phyloP scores from a whole-genome alignment of 176 grass and related monocot genomes.

The Lolium multiflorum region DNA sequence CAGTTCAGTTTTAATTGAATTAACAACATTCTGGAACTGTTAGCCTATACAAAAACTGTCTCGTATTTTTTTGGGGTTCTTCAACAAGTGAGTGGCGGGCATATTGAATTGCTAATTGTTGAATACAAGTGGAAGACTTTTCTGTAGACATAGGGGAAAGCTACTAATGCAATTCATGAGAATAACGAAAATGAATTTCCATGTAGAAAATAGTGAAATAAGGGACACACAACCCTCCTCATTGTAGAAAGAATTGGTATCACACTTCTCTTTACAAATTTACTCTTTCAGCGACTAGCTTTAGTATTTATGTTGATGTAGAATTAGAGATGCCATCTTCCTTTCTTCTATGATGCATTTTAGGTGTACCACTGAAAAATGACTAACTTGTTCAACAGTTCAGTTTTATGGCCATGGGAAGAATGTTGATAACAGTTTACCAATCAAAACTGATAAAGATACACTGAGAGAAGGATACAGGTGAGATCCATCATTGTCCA shows the following conservation, averaged over 20 bases:
- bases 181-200: conserved; percentile 28
- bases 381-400: conserved; percentile 44
- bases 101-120: neutral
- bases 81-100: neutral
- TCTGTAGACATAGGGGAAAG: neutral
- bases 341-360: neutral
- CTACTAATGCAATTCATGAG: neutral
- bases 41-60: conserved; percentile 8
- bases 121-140: neutral
- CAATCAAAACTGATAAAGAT: conserved; percentile 87
- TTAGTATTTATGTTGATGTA: neutral
- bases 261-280: conserved; percentile 28
- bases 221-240: conserved; percentile 23
- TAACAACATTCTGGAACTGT: neutral
- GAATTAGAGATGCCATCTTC: conserved; percentile 11
- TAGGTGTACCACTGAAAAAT: conserved; percentile 27
- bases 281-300: neutral
- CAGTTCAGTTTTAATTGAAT: neutral
- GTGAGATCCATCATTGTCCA: conserved; percentile 37
- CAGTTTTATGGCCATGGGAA: conserved; percentile 78
- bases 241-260: conserved; percentile 34
- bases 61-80: neutral
- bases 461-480: conserved; percentile 91
- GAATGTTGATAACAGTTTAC: conserved; percentile 44
- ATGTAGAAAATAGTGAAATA: conserved; percentile 38